Evolutionary conservation across 495 filamentous ascomycete species (phyloP), one percentile per base, ranked within the genome.

Genomic region (Physcia stellaris): DNA sequence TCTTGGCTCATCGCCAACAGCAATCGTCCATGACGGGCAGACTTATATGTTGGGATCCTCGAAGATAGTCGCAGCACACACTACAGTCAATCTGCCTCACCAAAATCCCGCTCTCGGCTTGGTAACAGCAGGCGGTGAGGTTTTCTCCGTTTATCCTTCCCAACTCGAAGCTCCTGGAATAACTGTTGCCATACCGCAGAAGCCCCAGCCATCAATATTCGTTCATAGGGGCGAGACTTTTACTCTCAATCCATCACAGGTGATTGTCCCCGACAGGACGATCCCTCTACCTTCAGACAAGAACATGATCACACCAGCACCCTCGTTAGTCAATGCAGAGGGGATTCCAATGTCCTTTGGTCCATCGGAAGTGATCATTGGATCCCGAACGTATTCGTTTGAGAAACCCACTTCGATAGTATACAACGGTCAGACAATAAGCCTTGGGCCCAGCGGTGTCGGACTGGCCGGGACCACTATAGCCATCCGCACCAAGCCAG

Each of bases 361-460:
- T 28, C 55, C 61, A 2, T 56, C 62, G 0, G 33, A 54, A 18
- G 65, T 60, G 12, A 49, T 70, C 6, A 57, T 75, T 36, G 66
- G 55, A 37, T 58, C 60, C 16, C 59, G 59, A 13, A 58, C 68
- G 4, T 63, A 67, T 43, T 58, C 54, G 0, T 52, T 71, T 32
- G 35, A 41, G n/a, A 40, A 47, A 11, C 46, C 56, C 0, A 57
- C 62, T n/a, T 51, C 59, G 2, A 66, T 58, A 0, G 45, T 60
- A 0, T 39, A 67, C 11, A 45, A 47, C 37, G 67, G 61, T 4
- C 57, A 72, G 28, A 65, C 61, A 1, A 35, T 76, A 35, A 62
- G 60, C 18, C 45, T 76, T 16, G 63, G 63, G 3, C 55, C 70
- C 2, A 39, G 43, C 10, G 63, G 57, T 24, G 51, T 72, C 26